A percentile compares a stretch with the other conserved stretches of the same genome.
These are phyloP conservation scores for Bolboschoenoplectus hybrid DNA, from an alignment of 202 grass and related monocot genomes.

Conservation along the genomic window DNA sequence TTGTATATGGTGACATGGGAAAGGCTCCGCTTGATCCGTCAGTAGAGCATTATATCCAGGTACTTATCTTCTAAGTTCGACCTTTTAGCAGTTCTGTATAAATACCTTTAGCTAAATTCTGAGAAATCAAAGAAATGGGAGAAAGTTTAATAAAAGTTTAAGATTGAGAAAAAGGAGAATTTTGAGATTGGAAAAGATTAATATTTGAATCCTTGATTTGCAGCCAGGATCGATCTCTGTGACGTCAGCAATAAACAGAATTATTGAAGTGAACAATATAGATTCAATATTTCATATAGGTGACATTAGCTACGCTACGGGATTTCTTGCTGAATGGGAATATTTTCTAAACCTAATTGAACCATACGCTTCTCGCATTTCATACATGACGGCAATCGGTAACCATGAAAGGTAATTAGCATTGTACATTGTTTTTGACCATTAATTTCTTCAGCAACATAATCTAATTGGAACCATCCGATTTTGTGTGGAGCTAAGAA, in stretches of 20 bases:
- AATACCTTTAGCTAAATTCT: neutral
- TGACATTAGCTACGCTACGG: conserved; percentile 86
- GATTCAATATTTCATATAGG: conserved; percentile 90
- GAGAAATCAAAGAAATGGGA: neutral
- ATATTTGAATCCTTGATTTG: conserved; percentile 35
- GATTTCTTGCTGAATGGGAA: conserved; percentile 89
- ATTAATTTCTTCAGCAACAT: neutral
- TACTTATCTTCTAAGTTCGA: conserved; percentile 18
- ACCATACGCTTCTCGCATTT: conserved; percentile 64
- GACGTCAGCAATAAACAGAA: conserved; percentile 52
- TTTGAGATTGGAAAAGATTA: neutral
- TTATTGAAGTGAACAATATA: conserved; percentile 47
- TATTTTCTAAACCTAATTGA: conserved; percentile 77
- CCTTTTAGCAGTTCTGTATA: neutral
- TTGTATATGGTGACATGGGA: conserved; percentile 90
- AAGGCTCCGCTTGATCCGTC: conserved; percentile 84
- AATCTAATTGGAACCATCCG: neutral
- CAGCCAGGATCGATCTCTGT: conserved; percentile 79
- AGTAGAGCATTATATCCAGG: conserved; percentile 89
- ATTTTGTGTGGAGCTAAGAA: neutral
- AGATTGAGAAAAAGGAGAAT: conserved; percentile 1
- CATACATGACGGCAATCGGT: conserved; percentile 90
- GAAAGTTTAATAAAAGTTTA: neutral
- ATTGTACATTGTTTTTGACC: neutral
- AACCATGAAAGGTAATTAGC: conserved; percentile 77